Evolutionary conservation across 1,284 basidiomycete species (phyloP).

Genomic region (Sporisorium exsertum): DNA sequence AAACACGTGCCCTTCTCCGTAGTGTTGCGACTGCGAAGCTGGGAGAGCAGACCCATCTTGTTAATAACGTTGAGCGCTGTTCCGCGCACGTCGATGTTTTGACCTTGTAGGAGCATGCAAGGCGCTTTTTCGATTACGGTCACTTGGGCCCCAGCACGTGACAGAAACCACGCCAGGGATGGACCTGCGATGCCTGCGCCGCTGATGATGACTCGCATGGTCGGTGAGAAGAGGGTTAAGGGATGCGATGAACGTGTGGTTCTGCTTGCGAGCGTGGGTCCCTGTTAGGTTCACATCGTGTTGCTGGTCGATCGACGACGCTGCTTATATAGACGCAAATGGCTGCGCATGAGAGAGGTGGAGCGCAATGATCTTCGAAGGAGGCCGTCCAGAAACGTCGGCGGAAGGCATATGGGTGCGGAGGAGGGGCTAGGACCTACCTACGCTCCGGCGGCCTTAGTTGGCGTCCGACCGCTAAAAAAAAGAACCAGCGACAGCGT

Average conservation of each 20-base stretch:
- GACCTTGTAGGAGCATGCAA: slow-evolving; percentile 62
- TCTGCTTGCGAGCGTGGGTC: background rate
- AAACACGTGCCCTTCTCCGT: slow-evolving; percentile 65
- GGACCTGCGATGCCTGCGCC: slow-evolving; percentile 70
- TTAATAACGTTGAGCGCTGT: slow-evolving; percentile 61
- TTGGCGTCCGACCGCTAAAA: background rate
- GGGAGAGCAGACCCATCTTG: slow-evolving; percentile 64
- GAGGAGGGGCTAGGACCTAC: background rate
- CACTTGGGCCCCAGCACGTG: slow-evolving; percentile 54
- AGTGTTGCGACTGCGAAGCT: slow-evolving; percentile 56
- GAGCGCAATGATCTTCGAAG: background rate
- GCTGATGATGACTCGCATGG: slow-evolving; percentile 64
- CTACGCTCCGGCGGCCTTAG: background rate
- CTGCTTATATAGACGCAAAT: background rate
- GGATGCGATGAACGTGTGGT: background rate
- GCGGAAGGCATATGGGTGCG: too few relatives aligned
- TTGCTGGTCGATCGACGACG: background rate
- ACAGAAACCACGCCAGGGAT: slow-evolving; percentile 63
- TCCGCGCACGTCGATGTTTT: slow-evolving; percentile 67
- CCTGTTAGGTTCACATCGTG: background rate
- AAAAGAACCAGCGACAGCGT: too few relatives aligned
- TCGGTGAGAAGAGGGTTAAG: background rate
- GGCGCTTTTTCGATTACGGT: slow-evolving; percentile 69
- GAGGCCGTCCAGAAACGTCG: too few relatives aligned
- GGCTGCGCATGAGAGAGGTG: background rate